Percentiles rank a stretch among this genome's conserved stretches.
Conservation (phyloP, 1,284 basidiomycete genomes). For the Irpex sp. region DNA sequence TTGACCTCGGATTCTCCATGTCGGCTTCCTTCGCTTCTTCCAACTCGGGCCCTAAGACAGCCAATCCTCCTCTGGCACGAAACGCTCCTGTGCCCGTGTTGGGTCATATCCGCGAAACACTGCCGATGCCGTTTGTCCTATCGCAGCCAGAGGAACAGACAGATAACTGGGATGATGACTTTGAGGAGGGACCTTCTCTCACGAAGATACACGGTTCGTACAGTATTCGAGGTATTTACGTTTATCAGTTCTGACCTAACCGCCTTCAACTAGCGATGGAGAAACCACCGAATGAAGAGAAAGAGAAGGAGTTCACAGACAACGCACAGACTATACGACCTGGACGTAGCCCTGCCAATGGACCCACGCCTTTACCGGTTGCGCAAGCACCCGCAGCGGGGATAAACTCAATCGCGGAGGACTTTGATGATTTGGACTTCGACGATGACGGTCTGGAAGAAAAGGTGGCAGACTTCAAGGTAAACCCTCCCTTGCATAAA, state of each 20-base stretch:
- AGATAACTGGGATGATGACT: slow-evolving; percentile 98
- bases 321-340: slow-evolving; percentile 76
- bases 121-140: slow-evolving; percentile 36
- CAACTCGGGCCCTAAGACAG: slow-evolving; percentile 2
- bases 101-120: slow-evolving; percentile 24
- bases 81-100: slow-evolving; percentile 16
- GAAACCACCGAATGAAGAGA: slow-evolving; percentile 52
- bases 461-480: slow-evolving; percentile 81
- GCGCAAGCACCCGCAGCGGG: slow-evolving; percentile 54
- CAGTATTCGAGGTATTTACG: slow-evolving; percentile 1
- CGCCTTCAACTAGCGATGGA: slow-evolving; percentile 45
- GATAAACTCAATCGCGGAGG: slow-evolving; percentile 71
- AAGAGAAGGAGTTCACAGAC: slow-evolving; percentile 54
- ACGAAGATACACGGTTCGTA: slow-evolving; percentile 70
- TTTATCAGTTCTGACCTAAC: background rate
- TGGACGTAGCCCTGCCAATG: slow-evolving; percentile 52
- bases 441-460: slow-evolving; percentile 71
- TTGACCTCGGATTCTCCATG: slow-evolving; percentile 24
- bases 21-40: slow-evolving; percentile 19
- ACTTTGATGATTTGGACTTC: slow-evolving; percentile 81
- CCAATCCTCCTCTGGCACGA: background rate
- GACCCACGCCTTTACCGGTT: slow-evolving; percentile 39
- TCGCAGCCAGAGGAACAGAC: slow-evolving; percentile 76
- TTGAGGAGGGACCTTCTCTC: slow-evolving; percentile 88
- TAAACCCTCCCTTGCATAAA: slow-evolving; percentile 22